A percentile compares a stretch with the other conserved stretches of the same genome.
These are phyloP conservation scores for Fomitopsis schrenkii DNA, from an alignment of 1,284 basidiomycete genomes.

Conservation along the genomic window DNA sequence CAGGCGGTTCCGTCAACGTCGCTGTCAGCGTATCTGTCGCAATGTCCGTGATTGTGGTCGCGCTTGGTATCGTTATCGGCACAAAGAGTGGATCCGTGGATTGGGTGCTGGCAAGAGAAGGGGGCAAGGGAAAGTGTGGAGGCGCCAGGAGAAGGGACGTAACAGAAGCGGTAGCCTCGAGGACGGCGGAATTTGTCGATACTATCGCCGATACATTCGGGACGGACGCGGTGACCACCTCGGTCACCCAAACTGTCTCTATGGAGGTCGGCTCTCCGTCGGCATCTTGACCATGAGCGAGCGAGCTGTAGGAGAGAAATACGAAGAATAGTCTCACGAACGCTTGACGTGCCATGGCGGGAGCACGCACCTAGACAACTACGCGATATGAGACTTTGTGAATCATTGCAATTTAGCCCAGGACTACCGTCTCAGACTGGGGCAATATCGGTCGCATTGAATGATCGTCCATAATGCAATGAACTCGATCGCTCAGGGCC, in stretches of 20 bases:
- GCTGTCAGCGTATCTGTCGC: conserved; percentile 15
- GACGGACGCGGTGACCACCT: conserved; percentile 15
- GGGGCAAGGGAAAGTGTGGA: conserved; percentile 5
- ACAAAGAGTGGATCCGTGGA: conserved; percentile 5
- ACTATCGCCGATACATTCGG: conserved; percentile 4
- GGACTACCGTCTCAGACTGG: neutral
- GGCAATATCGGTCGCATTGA: neutral
- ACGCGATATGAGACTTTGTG: neutral
- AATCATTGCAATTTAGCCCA: neutral
- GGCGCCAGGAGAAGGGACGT: conserved; percentile 5
- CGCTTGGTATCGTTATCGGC: neutral
- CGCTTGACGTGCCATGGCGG: neutral
- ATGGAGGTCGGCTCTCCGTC: conserved; percentile 7
- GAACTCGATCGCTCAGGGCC: neutral
- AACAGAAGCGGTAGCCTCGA: neutral
- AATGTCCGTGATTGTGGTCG: conserved; percentile 12
- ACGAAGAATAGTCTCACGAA: neutral
- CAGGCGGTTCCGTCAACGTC: conserved; percentile 29
- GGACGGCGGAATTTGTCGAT: conserved; percentile 9
- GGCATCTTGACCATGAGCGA: conserved; percentile 1
- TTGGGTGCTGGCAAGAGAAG: neutral
- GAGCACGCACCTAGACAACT: neutral
- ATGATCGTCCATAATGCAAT: neutral
- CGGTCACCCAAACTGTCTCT: conserved; percentile 13
- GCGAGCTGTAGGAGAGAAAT: neutral